Base-by-base conservation (phyloP, 192 early-diverging fungal species). In the Linnemannia zychae region DNA sequence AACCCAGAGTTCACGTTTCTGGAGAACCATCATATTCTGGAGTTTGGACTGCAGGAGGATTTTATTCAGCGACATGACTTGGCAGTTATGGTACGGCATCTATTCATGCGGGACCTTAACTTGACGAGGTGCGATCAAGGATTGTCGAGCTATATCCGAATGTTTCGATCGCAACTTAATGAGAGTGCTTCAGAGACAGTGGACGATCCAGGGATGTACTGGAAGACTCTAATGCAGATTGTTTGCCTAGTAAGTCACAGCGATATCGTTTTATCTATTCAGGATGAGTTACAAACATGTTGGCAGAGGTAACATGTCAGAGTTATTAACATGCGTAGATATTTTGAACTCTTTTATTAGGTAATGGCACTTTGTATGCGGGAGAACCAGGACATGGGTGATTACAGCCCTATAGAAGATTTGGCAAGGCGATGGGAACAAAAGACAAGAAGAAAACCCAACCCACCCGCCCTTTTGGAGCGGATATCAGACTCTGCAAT, bases 1-100 rank as follows among this genome's bases (percentile, higher is more conserved):
- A 7, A 17, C 9, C 65, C 34, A n/a, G 36, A 15, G 15, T 57
- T 72, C 24, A n/a, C 28, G 11, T 80, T 74, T 24, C 72, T 80
- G 9, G 40, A 80, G 24, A 80, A 73, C 16, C 71, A 71, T 34
- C 71, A 80, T 50, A 74, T 74, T n/a, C 37, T 80, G 34, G 78
- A 80, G 37, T 74, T 53, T 34, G 72, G 47, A 17, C 11, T 80
- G 18, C 48, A 74, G 7, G 71, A 80, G 22, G 31, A 67, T 17
- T 80, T 67, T 52, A 71, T 68, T 34, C 18, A 28, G 44, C 71
- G 78, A n/a, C 73, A 80, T 48, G 73, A 80, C 47, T 7, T 80
- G 6, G 48, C 78, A 2, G 71, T 80, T 11, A 36, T 80, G 44
- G 52, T 53, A 2, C 78, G 73, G 31, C 16, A 63, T 24, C 44